Conservation (phyloP, 495 filamentous ascomycete species). For the Venustampulla echinocandica region DNA sequence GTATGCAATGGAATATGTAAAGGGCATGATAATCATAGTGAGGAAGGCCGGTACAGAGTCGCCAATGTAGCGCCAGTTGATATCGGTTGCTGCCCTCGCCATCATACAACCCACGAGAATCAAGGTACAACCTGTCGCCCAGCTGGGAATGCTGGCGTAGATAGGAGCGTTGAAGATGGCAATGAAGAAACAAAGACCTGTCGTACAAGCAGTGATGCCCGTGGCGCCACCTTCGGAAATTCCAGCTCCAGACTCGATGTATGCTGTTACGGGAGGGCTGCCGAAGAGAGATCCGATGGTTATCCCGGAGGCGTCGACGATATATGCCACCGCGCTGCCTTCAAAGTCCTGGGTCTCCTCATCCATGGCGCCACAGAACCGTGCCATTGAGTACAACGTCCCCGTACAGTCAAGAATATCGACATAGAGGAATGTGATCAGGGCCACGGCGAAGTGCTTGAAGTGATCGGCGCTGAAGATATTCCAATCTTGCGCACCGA, state of each 20-base stretch:
- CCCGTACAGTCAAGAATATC: conserved; percentile 74
- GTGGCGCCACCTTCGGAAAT: conserved; percentile 79
- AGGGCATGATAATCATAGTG: conserved; percentile 77
- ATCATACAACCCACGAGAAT: conserved; percentile 77
- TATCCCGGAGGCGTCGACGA: conserved; percentile 68
- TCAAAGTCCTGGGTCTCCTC: conserved; percentile 70
- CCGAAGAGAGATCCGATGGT: conserved; percentile 71
- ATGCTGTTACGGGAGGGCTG: conserved; percentile 68
- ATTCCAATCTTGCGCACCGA: conserved; percentile 61
- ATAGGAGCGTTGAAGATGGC: conserved; percentile 80
- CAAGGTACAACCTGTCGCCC: conserved; percentile 76
- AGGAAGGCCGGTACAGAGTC: conserved; percentile 75
- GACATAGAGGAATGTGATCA: conserved; percentile 80
- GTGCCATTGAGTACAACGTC: conserved; percentile 77
- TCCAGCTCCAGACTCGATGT: conserved; percentile 74
- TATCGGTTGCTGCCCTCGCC: conserved; percentile 62
- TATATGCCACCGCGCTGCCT: conserved; percentile 66
- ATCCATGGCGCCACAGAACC: conserved; percentile 65
- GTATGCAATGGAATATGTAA: conserved; percentile 71
- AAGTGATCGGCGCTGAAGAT: conserved; percentile 44
- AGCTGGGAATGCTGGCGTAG: conserved; percentile 74
- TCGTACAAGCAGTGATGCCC: conserved; percentile 67
- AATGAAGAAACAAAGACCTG: conserved; percentile 76
- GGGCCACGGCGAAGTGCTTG: conserved; percentile 65
- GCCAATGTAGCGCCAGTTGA: conserved; percentile 76